phyloP scores from a whole-genome alignment of 2,329 filamentous ascomycete genomes.

The Talaromyces sp. region DNA sequence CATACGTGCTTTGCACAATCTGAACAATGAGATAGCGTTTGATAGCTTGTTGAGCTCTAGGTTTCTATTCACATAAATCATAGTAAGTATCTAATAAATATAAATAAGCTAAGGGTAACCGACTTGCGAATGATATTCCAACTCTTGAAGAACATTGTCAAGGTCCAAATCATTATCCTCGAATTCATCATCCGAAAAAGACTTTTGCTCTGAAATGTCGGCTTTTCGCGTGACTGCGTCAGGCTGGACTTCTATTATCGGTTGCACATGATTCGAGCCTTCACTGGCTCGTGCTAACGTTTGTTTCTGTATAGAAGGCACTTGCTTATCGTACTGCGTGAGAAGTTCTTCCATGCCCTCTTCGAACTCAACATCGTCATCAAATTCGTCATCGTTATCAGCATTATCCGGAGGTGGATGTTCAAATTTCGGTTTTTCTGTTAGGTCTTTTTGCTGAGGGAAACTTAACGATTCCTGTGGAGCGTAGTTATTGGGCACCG shows the following conservation, averaged over 20 bases:
- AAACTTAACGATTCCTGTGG: neutral
- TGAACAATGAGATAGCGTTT: constrained; percentile 80
- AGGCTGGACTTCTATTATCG: neutral
- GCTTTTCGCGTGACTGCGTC: neutral
- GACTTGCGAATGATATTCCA: constrained; percentile 68
- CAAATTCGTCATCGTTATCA: constrained; percentile 55
- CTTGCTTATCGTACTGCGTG: constrained; percentile 49
- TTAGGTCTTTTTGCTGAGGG: neutral
- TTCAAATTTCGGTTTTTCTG: constrained; percentile 3
- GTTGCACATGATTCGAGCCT: neutral
- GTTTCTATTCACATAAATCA: constrained; percentile 58
- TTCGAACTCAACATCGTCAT: constrained; percentile 59
- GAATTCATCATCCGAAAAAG: constrained; percentile 57
- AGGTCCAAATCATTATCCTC: constrained; percentile 62
- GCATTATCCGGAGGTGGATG: constrained; percentile 15
- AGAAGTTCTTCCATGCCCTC: constrained; percentile 53
- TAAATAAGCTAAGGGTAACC: constrained; percentile 36
- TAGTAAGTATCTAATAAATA: constrained; percentile 49
- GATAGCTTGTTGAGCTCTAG: constrained; percentile 64
- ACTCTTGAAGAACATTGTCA: constrained; percentile 50
- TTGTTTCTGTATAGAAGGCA: neutral
- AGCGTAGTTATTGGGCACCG: neutral
- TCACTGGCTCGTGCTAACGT: neutral
- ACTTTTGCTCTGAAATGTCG: neutral
- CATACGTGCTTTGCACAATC: constrained; percentile 65